Evolutionary conservation across 345 rosid species (phyloP).

Genomic region (Luvunga scandens): DNA sequence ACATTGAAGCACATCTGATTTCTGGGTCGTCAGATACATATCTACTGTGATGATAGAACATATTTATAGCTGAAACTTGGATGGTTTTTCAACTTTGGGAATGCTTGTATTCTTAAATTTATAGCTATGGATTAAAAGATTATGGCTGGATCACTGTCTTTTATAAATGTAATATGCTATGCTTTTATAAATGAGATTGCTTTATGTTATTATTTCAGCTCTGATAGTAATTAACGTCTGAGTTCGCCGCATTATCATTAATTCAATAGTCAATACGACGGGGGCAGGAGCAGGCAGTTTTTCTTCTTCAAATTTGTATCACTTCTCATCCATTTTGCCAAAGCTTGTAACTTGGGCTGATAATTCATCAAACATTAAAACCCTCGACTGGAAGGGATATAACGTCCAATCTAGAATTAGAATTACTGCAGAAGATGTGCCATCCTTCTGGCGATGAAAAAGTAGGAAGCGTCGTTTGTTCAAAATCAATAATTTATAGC

Average conservation of each 20-base stretch:
- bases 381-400: no score
- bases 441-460: no score
- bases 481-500: no score
- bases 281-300: no score
- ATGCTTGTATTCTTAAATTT: constrained; percentile 10
- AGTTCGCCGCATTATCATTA: not conserved
- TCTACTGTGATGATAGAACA: not conserved
- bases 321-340: no score
- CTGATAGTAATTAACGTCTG: not conserved
- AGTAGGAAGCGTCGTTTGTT: no score
- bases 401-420: not conserved
- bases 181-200: not conserved
- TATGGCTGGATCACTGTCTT: not conserved
- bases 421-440: no score
- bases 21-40: not conserved
- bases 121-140: not conserved
- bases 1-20: not conserved
- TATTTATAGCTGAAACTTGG: not conserved
- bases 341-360: no score
- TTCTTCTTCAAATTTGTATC: no score
- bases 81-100: not conserved
- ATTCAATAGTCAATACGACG: no score
- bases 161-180: not conserved
- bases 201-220: not conserved
- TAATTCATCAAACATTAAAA: no score